Conservation (phyloP, 345 rosid species). For the Eucalyptus sp. region DNA sequence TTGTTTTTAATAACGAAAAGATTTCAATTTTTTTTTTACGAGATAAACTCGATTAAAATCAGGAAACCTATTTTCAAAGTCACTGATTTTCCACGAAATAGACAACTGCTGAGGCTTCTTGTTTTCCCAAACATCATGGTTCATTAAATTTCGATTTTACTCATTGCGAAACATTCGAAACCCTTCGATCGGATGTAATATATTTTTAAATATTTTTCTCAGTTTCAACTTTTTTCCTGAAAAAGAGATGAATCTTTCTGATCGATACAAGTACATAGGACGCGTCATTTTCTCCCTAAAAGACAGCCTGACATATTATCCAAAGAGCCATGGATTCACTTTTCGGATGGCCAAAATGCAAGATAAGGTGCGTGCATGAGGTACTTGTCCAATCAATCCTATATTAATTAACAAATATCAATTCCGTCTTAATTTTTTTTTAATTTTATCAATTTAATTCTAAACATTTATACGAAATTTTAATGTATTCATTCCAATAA, state of each 20-base stretch:
- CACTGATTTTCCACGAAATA: not conserved
- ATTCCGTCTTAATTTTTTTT: no score
- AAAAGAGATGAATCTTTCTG: not conserved
- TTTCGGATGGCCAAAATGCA: not conserved
- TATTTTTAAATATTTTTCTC: not conserved
- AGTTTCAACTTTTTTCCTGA: not conserved
- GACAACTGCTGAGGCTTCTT: not conserved
- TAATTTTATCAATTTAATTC: no score
- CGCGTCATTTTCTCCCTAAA: not conserved
- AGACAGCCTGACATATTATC: not conserved
- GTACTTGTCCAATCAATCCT: no score
- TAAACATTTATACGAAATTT: no score
- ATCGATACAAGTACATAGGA: no score
- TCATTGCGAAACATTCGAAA: no score
- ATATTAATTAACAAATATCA: no score
- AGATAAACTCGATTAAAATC: not conserved
- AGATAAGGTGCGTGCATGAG: not conserved
- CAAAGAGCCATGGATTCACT: not conserved
- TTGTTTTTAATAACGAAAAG: no score
- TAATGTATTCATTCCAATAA: no score
- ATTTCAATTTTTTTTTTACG: no score
- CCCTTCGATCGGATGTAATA: not conserved
- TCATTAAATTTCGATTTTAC: not conserved
- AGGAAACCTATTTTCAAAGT: not conserved
- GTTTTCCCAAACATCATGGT: not conserved